Percentiles rank a stretch among this genome's conserved stretches.
Evolutionary conservation across 2,329 filamentous ascomycete genomes (phyloP).

Genomic region (Xylariales sp.): DNA sequence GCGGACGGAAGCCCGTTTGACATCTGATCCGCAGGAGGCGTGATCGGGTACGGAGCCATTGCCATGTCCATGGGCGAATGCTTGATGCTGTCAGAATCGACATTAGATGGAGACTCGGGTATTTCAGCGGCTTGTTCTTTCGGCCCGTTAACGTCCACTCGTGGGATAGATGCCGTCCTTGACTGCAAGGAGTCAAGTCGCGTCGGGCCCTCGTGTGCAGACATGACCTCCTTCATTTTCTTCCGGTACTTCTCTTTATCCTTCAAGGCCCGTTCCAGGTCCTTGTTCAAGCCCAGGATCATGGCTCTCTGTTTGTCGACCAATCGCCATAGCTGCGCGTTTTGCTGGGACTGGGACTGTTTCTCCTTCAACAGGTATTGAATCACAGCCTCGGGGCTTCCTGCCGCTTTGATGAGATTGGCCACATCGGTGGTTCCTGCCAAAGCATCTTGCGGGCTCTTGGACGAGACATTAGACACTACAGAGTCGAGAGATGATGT

Average conservation of each 20-base stretch:
- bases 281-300: slow-evolving; percentile 90
- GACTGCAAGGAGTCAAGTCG: slow-evolving; percentile 17
- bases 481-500: slow-evolving; percentile 91
- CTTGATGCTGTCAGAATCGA: slow-evolving; percentile 46
- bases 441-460: slow-evolving; percentile 52
- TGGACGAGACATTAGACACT: slow-evolving; percentile 70
- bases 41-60: slow-evolving; percentile 61
- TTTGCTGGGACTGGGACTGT: slow-evolving; percentile 80
- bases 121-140: slow-evolving; percentile 29
- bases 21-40: slow-evolving; percentile 52
- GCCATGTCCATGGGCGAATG: slow-evolving; percentile 56
- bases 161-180: slow-evolving; percentile 17
- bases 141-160: slow-evolving; percentile 22
- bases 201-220: slow-evolving; percentile 24
- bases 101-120: slow-evolving; percentile 42
- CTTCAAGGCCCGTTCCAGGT: slow-evolving; percentile 83
- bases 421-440: slow-evolving; percentile 70
- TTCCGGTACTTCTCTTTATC: slow-evolving; percentile 93
- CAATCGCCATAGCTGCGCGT: slow-evolving; percentile 87
- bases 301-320: slow-evolving; percentile 95
- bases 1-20: slow-evolving; percentile 34
- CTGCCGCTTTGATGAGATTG: slow-evolving; percentile 74
- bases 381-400: slow-evolving; percentile 84
- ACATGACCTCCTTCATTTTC: slow-evolving; percentile 74
- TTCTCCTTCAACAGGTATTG: slow-evolving; percentile 89